These are phyloP conservation scores for Trichoderma harzianum DNA, from an alignment of 2,329 filamentous ascomycete genomes.

Conservation along the genomic window DNA sequence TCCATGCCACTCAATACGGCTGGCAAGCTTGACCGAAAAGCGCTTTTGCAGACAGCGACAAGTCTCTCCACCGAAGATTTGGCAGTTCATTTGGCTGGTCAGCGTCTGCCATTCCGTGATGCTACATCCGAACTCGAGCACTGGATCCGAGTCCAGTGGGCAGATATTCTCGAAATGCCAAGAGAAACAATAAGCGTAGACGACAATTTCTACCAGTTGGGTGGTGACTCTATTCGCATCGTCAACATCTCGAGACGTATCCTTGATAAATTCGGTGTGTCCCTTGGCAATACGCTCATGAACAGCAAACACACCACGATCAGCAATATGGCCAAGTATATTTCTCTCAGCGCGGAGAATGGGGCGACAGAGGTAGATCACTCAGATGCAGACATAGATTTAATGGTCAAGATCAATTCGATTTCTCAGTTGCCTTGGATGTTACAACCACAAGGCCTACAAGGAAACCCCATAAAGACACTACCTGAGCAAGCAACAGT, in stretches of 20 bases:
- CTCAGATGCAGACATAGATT: not conserved
- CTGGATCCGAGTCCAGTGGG: constrained; percentile 1
- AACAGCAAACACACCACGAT: constrained; percentile 23
- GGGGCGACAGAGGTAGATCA: not conserved
- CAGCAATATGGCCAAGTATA: constrained; percentile 19
- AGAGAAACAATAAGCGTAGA: not conserved
- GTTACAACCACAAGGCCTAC: not conserved
- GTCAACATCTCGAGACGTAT: constrained; percentile 20
- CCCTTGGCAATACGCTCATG: constrained; percentile 20
- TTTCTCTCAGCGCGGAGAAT: constrained; percentile 13
- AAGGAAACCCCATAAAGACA: not conserved
- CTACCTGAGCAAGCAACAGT: constrained; percentile 7
- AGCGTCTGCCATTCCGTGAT: constrained; percentile 5
- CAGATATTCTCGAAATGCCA: not conserved
- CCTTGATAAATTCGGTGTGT: constrained; percentile 18
- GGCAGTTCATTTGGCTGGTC: not conserved
- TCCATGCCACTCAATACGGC: not conserved
- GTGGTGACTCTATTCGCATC: constrained; percentile 20
- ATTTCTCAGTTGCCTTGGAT: not conserved
- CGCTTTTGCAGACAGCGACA: not conserved
- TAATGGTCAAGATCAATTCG: constrained; percentile 3
- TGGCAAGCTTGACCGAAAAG: not conserved
- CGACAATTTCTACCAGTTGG: constrained; percentile 14
- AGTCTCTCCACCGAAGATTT: not conserved
- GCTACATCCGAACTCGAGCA: not conserved